These are phyloP conservation scores for Colletotrichum eremochloae DNA, from an alignment of 2,329 filamentous ascomycete genomes.

Conservation along the genomic window DNA sequence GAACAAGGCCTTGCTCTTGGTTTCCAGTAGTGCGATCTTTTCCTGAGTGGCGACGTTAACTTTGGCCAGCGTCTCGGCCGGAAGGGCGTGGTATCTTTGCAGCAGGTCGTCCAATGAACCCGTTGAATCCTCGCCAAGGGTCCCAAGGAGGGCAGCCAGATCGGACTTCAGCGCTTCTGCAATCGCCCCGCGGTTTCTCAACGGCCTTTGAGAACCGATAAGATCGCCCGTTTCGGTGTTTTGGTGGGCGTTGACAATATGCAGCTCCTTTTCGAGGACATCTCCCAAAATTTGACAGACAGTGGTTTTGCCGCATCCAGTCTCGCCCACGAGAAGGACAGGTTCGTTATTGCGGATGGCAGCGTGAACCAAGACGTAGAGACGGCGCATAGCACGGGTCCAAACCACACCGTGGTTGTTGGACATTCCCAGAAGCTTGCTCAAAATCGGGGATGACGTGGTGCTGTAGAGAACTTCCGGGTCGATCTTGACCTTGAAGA, in stretches of 20 bases:
- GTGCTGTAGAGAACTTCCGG: conserved; percentile 78
- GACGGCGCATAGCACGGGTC: conserved; percentile 93
- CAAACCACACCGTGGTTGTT: conserved; percentile 82
- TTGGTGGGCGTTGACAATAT: conserved; percentile 97
- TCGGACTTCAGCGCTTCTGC: conserved; percentile 75
- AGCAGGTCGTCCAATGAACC: conserved; percentile 69
- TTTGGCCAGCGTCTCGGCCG: conserved; percentile 55
- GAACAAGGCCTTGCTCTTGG: conserved; percentile 86
- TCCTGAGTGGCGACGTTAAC: conserved; percentile 64
- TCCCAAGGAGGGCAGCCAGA: conserved; percentile 62
- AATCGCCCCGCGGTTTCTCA: conserved; percentile 85
- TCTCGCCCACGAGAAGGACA: conserved; percentile 94
- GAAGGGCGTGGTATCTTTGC: conserved; percentile 68
- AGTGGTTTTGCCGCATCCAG: conserved; percentile 97
- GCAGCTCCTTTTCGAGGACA: conserved; percentile 79
- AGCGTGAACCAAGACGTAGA: conserved; percentile 90
- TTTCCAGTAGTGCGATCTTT: conserved; percentile 62
- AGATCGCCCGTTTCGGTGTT: conserved; percentile 98
- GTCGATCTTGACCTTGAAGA: conserved; percentile 89
- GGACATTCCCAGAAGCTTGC: conserved; percentile 58
- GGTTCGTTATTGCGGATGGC: conserved; percentile 93
- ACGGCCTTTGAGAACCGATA: conserved; percentile 92
- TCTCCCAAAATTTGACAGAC: conserved; percentile 94
- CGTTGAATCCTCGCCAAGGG: conserved; percentile 55
- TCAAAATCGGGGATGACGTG: conserved; percentile 68